Evolutionary conservation across 2,329 filamentous ascomycete genomes (phyloP).

Genomic region (Cladobotryum protrusum): DNA sequence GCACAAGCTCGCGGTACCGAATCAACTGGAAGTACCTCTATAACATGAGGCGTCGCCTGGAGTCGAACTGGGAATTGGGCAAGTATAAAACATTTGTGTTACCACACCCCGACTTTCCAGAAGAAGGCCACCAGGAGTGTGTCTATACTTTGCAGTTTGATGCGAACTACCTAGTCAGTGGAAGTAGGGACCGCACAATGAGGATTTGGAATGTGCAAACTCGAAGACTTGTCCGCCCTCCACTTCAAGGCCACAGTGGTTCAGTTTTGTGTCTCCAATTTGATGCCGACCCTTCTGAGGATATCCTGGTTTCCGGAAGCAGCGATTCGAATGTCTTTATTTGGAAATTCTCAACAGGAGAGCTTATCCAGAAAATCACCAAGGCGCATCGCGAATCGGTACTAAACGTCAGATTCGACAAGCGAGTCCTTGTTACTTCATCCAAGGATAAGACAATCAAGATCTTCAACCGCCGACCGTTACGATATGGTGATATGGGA

Average conservation of each 20-base stretch:
- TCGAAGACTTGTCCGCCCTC: conserved; percentile 66
- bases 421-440: conserved; percentile 86
- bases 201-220: conserved; percentile 87
- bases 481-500: conserved; percentile 55
- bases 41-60: conserved; percentile 74
- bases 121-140: conserved; percentile 85
- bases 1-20: conserved; percentile 45
- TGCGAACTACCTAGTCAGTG: conserved; percentile 80
- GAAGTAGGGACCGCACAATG: conserved; percentile 81
- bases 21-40: conserved; percentile 94
- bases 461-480: conserved; percentile 75
- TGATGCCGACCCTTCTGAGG: conserved; percentile 78
- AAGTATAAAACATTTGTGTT: conserved; percentile 83
- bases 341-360: conserved; percentile 88
- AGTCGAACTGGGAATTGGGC: conserved; percentile 86
- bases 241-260: conserved; percentile 69
- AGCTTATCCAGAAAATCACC: conserved; percentile 68
- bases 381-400: conserved; percentile 85
- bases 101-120: conserved; percentile 71
- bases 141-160: conserved; percentile 94
- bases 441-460: conserved; percentile 98
- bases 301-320: conserved; percentile 91
- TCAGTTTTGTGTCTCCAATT: conserved; percentile 95
- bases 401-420: conserved; percentile 87
- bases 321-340: conserved; percentile 87